phyloP scores from a whole-genome alignment of 2,329 filamentous ascomycete species.

The Xylaria sp. region DNA sequence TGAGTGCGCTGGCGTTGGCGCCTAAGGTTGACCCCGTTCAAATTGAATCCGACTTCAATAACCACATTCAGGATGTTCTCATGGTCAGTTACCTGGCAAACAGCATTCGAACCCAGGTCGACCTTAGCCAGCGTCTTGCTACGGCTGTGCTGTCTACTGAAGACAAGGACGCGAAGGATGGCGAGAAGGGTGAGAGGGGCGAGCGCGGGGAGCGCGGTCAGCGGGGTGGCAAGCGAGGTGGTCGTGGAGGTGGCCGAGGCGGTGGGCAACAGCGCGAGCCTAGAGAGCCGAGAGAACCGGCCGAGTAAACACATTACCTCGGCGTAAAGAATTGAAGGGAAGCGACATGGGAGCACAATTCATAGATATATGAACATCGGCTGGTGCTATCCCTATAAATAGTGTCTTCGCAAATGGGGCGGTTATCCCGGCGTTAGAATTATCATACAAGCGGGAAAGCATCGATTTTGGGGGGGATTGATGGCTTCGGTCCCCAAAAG shows the following conservation, averaged over 20 bases:
- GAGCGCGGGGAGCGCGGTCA: constrained; percentile 54
- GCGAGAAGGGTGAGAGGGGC: constrained; percentile 50
- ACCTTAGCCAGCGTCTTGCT: constrained; percentile 92
- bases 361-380: constrained; percentile 7
- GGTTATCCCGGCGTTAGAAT: constrained; percentile 15
- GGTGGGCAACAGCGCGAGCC: constrained; percentile 56
- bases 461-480: background rate
- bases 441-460: constrained; percentile 4
- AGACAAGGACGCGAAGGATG: constrained; percentile 56
- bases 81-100: constrained; percentile 98
- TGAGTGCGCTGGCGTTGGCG: constrained; percentile 89
- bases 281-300: constrained; percentile 43
- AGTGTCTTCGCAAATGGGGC: too few species aligned
- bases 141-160: constrained; percentile 68
- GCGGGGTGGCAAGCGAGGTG: constrained; percentile 57
- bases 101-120: constrained; percentile 98
- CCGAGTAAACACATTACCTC: constrained; percentile 28
- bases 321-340: constrained; percentile 9
- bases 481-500: background rate
- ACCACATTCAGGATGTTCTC: constrained; percentile 98
- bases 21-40: constrained; percentile 91
- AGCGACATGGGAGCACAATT: constrained; percentile 7
- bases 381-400: constrained; percentile 12
- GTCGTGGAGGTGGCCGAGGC: constrained; percentile 57
- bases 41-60: constrained; percentile 99